Base-by-base conservation (phyloP, 1,284 basidiomycete genomes). In the Leucoagaricus sp. region DNA sequence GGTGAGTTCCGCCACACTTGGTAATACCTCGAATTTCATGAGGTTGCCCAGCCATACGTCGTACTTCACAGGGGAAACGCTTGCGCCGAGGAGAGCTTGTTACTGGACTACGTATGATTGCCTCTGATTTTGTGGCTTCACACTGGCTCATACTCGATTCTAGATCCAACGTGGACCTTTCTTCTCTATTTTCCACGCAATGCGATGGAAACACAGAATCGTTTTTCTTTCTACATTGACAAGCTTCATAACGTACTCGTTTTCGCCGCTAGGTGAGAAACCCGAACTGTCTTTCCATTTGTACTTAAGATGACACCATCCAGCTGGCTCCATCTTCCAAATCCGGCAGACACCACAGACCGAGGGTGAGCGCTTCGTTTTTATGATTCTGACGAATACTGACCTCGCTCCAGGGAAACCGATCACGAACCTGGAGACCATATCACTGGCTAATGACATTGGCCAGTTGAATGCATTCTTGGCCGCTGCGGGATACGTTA, bases 61-160 rank as follows among this genome's bases (percentile, higher is more conserved):
- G 68, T 76, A 7, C 69, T 87, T 25, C 74, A 79, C 15, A 71
- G 73, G 61, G 85, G 83, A 2, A 71, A 72, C 58, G 78, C 79
- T 0, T 65, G 70, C 1, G 83, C 85, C 2, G 73, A 83, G 55
- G 78, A 84, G 57, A 80, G 79, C 55, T 66, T 87, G 15, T 69
- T 87, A n/a, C 65, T 86, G 13, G 81, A 87, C 65, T 87, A 87
- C 66, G 83, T 86, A 57, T 47, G 83, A 67, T 17, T 42, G 7
- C 21, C 29, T 57, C 44, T 34, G 25, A 13, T 13, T 23, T n/a
- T n/a, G n/a, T n/a, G n/a, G n/a, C n/a, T 49, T 42, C 17, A n/a
- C 13, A 28, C 28, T 36, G 38, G 25, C 21, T 42, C 29, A 25
- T 29, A 42, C 31, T 23, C 42, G 36, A 21, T 5, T 21, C 8